Evolutionary conservation across 331 rosid species (phyloP).

Genomic region (Quercus phellos): DNA sequence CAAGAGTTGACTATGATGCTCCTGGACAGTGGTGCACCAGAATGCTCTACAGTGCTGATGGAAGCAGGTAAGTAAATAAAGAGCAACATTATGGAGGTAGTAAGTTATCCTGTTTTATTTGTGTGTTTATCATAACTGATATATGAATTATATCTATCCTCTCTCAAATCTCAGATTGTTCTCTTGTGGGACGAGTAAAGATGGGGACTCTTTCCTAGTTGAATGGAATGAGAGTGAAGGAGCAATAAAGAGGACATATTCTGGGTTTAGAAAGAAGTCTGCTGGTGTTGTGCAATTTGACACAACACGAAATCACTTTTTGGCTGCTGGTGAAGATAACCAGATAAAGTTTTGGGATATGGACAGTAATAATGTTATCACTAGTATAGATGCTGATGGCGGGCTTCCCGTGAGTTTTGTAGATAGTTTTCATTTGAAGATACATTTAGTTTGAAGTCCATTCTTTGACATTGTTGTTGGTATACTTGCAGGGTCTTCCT

Average conservation of each 20-base stretch:
- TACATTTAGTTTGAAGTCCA: background rate
- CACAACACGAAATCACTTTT: conserved; percentile 70
- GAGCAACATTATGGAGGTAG: background rate
- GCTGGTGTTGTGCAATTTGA: conserved; percentile 78
- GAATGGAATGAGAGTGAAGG: conserved; percentile 94
- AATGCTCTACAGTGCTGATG: conserved; percentile 83
- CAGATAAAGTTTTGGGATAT: conserved; percentile 91
- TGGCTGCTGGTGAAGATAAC: conserved; percentile 88
- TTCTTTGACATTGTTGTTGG: conserved; percentile 18
- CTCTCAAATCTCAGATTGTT: conserved; percentile 46
- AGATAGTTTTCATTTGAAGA: conserved; percentile 1
- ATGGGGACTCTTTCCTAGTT: conserved; percentile 78
- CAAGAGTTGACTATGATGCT: conserved; percentile 87
- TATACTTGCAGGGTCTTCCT: conserved; percentile 63
- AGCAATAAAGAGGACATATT: conserved; percentile 64
- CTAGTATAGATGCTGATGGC: conserved; percentile 66
- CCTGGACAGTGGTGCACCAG: conserved; percentile 88
- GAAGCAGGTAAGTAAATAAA: conserved; percentile 55
- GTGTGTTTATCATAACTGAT: background rate
- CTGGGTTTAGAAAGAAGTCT: conserved; percentile 79
- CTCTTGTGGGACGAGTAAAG: conserved; percentile 92
- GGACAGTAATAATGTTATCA: conserved; percentile 47
- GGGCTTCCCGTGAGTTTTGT: conserved; percentile 60
- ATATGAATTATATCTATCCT: background rate
- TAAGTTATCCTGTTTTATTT: background rate